These are phyloP conservation scores for Chrysanthemum lavandulifolium DNA, from an alignment of 129 eudicot species.

Conservation along the genomic window DNA sequence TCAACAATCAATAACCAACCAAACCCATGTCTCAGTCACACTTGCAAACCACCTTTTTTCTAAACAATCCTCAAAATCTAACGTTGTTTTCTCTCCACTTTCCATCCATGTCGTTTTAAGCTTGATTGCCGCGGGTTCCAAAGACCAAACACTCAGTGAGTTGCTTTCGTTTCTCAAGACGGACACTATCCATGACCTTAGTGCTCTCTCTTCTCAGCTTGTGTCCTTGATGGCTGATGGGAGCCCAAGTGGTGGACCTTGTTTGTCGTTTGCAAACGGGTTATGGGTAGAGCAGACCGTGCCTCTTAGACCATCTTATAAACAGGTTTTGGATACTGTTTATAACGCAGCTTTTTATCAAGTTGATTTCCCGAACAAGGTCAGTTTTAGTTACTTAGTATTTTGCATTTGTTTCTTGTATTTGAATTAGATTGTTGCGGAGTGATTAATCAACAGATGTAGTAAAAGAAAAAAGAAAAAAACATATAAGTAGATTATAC, in stretches of 20 bases:
- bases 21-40: not conserved
- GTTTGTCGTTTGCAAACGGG: slow-evolving; percentile 1
- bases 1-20: not conserved
- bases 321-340: not conserved
- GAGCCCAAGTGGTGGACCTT: not conserved
- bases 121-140: not conserved
- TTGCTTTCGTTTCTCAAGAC: not conserved
- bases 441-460: not conserved
- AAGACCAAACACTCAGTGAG: not conserved
- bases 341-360: not conserved
- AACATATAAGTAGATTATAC: no score
- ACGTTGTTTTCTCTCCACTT: slow-evolving; percentile 14
- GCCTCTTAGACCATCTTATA: slow-evolving; percentile 4
- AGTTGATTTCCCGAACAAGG: not conserved
- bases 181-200: not conserved
- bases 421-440: not conserved
- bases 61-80: not conserved
- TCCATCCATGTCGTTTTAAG: slow-evolving; percentile 7
- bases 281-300: not conserved
- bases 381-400: not conserved
- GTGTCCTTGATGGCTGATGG: not conserved
- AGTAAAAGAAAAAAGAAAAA: not conserved
- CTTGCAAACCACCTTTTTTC: slow-evolving; percentile 2
- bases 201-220: not conserved
- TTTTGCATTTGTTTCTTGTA: not conserved